These are phyloP conservation scores for Flaveria trinervia DNA, from an alignment of 129 eudicot genomes.

Conservation along the genomic window DNA sequence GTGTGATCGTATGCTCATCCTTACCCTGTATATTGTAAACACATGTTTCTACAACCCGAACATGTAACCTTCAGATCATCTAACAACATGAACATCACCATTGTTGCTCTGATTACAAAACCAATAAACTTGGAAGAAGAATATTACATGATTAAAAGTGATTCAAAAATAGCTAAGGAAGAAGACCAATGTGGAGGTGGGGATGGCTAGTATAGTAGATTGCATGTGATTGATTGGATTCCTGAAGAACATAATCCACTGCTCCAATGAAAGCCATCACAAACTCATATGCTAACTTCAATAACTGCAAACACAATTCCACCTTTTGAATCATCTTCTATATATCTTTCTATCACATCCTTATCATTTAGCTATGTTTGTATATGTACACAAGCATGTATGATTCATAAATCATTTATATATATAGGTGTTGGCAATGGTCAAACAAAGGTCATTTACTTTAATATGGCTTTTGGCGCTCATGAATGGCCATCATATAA, in stretches of 20 bases:
- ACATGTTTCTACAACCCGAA: no score
- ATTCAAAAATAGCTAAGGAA: constrained; percentile 33
- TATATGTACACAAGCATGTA: not conserved
- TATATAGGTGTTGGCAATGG: constrained; percentile 17
- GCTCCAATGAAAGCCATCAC: constrained; percentile 46
- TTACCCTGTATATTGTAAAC: no score
- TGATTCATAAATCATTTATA: not conserved
- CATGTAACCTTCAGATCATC: no score
- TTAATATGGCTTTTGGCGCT: constrained; percentile 37
- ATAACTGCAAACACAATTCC: constrained; percentile 48
- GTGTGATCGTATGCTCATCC: no score
- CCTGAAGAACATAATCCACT: constrained; percentile 34
- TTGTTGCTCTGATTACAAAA: not conserved
- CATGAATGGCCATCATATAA: constrained; percentile 27
- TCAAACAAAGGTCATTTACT: not conserved
- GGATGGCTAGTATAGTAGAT: constrained; percentile 24
- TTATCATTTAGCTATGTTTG: not conserved
- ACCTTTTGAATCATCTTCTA: constrained; percentile 43
- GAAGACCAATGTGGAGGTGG: constrained; percentile 46
- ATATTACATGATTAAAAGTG: constrained; percentile 7
- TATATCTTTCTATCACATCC: not conserved
- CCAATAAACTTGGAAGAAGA: not conserved
- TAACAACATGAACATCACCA: no score
- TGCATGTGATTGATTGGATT: constrained; percentile 12
- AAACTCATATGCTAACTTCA: constrained; percentile 50